Conservation (phyloP, 108 stramenopile genomes). For the Cyclotella choctawhatcheeana region DNA sequence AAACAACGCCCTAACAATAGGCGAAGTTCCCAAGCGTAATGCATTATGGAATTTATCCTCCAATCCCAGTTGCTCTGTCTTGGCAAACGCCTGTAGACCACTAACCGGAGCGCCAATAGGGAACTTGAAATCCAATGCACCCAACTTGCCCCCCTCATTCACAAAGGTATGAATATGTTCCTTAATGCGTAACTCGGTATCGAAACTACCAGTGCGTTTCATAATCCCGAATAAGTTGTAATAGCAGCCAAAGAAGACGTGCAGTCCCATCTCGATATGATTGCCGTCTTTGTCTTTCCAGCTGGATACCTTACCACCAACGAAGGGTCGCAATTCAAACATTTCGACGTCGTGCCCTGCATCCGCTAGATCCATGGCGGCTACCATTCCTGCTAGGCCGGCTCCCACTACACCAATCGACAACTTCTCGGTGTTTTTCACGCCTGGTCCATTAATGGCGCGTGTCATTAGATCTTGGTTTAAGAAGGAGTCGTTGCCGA, state of each 20-base stretch:
- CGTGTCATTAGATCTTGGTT: slow-evolving; percentile 87
- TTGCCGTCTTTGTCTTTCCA: slow-evolving; percentile 97
- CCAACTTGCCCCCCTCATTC: slow-evolving; percentile 90
- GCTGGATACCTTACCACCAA: slow-evolving; percentile 93
- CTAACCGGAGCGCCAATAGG: slow-evolving; percentile 95
- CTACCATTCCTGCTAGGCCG: slow-evolving; percentile 93
- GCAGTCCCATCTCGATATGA: slow-evolving; percentile 98
- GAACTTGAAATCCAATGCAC: slow-evolving; percentile 91
- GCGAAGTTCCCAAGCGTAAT: slow-evolving; percentile 88
- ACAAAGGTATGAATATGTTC: slow-evolving; percentile 95
- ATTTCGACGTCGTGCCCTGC: slow-evolving; percentile 96
- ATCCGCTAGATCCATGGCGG: slow-evolving; percentile 96
- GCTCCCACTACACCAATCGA: slow-evolving; percentile 94
- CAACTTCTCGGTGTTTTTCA: slow-evolving; percentile 73
- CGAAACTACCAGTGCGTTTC: slow-evolving; percentile 92
- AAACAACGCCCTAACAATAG: slow-evolving; percentile 93
- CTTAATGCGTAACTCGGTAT: slow-evolving; percentile 89
- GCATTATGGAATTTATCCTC: slow-evolving; percentile 95
- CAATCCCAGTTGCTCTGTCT: slow-evolving; percentile 87
- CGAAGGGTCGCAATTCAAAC: slow-evolving; percentile 92
- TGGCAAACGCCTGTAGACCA: slow-evolving; percentile 93
- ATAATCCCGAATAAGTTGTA: slow-evolving; percentile 99
- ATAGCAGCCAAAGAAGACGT: slow-evolving; percentile 98
- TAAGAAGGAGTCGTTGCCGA: slow-evolving; percentile 87
- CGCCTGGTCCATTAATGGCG: slow-evolving; percentile 89